phyloP scores from a whole-genome alignment of 257 asterid species.

The Agastache rugosa region DNA sequence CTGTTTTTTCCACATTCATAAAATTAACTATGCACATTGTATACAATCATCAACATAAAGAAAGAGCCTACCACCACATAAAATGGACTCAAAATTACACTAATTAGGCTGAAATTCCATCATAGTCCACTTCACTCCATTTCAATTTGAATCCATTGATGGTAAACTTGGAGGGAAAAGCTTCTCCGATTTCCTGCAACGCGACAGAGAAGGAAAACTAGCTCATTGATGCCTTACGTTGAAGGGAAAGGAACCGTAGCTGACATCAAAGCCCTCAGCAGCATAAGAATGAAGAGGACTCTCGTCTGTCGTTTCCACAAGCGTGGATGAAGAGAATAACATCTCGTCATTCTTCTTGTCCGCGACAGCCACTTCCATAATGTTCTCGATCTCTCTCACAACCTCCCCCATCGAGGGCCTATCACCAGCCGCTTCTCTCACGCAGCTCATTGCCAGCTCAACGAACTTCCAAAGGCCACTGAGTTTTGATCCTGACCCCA shows the following conservation, averaged over 20 bases:
- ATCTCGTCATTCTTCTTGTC: conserved; percentile 34
- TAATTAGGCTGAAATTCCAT: neutral
- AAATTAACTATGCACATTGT: neutral
- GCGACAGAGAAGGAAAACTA: neutral
- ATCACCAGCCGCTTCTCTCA: conserved; percentile 60
- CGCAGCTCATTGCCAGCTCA: conserved; percentile 77
- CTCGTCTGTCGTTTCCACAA: conserved; percentile 51
- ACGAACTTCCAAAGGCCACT: conserved; percentile 54
- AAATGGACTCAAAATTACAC: neutral
- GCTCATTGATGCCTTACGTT: conserved; percentile 34
- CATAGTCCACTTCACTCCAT: neutral
- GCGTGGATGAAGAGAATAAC: conserved; percentile 38
- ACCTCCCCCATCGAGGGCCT: conserved; percentile 88
- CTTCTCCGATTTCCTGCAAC: neutral
- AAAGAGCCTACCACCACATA: neutral
- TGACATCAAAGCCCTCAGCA: conserved; percentile 56
- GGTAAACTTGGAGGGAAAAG: neutral
- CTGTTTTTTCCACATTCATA: neutral
- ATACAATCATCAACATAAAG: neutral
- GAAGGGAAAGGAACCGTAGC: conserved; percentile 62
- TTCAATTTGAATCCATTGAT: neutral
- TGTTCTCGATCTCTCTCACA: conserved; percentile 75
- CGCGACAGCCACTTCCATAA: conserved; percentile 51
- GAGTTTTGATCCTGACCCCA: conserved; percentile 49
- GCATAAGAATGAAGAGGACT: conserved; percentile 54